phyloP scores from a whole-genome alignment of 2,329 filamentous ascomycete genomes.

The Neopestalotiopsis clavispora region DNA sequence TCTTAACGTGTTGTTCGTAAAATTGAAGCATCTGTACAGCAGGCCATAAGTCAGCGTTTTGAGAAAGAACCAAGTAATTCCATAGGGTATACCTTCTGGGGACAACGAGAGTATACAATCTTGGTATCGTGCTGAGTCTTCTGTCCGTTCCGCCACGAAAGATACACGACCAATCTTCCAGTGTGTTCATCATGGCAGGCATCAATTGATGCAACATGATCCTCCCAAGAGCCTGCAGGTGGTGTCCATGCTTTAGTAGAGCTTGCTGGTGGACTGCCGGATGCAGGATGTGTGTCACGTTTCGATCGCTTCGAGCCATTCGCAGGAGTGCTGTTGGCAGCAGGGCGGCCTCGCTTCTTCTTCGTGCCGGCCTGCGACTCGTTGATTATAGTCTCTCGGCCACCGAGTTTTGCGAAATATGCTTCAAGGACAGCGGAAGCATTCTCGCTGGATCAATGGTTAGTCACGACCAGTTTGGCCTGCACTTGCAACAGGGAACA shows the following conservation, averaged over 20 bases:
- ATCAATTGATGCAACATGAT: conserved; percentile 72
- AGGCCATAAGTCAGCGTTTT: conserved; percentile 8
- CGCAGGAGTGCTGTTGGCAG: conserved; percentile 41
- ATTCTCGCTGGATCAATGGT: conserved; percentile 49
- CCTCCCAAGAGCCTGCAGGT: conserved; percentile 78
- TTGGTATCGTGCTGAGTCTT: conserved; percentile 76
- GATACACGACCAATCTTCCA: conserved; percentile 67
- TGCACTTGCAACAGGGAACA: conserved; percentile 6
- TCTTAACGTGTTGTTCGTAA: conserved; percentile 63
- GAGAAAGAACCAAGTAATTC: background rate
- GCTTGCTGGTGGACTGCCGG: conserved; percentile 52
- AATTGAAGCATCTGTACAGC: conserved; percentile 59
- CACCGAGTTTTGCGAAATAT: conserved; percentile 69
- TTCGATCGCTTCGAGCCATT: conserved; percentile 50
- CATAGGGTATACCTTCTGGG: conserved; percentile 67
- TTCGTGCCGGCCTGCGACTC: conserved; percentile 55
- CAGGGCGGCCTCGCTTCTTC: conserved; percentile 63
- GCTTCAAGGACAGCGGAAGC: conserved; percentile 65
- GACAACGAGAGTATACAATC: conserved; percentile 75
- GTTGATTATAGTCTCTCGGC: conserved; percentile 59
- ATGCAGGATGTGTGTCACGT: conserved; percentile 54
- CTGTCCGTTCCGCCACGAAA: conserved; percentile 74
- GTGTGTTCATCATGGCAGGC: conserved; percentile 70
- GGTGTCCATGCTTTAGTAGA: conserved; percentile 61
- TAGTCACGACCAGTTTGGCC: background rate